Percentiles rank a stretch among this genome's conserved stretches.
Evolutionary conservation across 148 eudicot genomes (phyloP).

Genomic region (Fagopyrum homotropicum): DNA sequence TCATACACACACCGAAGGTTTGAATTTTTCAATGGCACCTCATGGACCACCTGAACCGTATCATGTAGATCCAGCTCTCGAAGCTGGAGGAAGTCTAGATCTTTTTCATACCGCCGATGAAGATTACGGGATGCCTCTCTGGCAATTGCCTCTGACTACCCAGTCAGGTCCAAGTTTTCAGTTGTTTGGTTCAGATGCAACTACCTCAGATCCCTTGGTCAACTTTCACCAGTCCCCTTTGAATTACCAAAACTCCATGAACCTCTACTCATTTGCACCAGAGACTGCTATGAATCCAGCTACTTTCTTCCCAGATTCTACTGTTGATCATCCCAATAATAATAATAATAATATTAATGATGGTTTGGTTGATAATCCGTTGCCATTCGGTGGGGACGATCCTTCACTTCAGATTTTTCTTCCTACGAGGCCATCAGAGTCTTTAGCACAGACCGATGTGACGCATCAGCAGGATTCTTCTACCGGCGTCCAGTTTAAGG

Average conservation of each 20-base stretch:
- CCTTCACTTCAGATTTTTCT: constrained; percentile 79
- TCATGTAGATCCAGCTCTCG: constrained; percentile 53
- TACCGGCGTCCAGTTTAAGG: constrained; percentile 52
- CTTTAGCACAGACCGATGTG: constrained; percentile 36
- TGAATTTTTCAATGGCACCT: constrained; percentile 30
- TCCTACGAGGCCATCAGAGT: constrained; percentile 64
- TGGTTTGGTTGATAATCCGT: constrained; percentile 55
- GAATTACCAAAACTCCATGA: constrained; percentile 44
- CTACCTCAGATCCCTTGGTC: constrained; percentile 44
- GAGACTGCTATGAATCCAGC: constrained; percentile 48
- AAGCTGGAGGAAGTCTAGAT: constrained; percentile 46
- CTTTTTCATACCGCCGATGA: constrained; percentile 55
- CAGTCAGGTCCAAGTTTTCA: constrained; percentile 65
- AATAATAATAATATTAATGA: constrained; percentile 47
- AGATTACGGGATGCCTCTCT: constrained; percentile 54
- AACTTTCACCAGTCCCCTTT: constrained; percentile 43
- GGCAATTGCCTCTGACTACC: constrained; percentile 62
- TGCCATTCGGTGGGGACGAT: constrained; percentile 58
- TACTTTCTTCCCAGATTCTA: constrained; percentile 33
- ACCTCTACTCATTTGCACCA: constrained; percentile 44
- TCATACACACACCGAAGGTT: constrained; percentile 21
- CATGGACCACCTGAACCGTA: constrained; percentile 52
- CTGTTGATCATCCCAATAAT: constrained; percentile 29
- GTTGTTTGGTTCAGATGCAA: constrained; percentile 72
- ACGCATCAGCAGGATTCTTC: constrained; percentile 42